Evolutionary conservation across 805 yeast species (phyloP).

Genomic region (Yamadazyma tumulicola): DNA sequence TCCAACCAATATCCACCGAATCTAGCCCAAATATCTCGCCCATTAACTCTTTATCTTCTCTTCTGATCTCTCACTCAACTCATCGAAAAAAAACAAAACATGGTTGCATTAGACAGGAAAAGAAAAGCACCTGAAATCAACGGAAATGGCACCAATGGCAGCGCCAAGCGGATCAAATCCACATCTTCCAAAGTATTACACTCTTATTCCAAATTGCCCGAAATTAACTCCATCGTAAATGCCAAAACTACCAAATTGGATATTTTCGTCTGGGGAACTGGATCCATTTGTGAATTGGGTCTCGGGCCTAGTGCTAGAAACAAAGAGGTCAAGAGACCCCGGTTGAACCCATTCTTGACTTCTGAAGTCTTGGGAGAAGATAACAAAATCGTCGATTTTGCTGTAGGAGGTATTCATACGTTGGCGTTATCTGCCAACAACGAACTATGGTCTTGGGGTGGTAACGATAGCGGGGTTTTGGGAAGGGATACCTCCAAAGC

Average conservation of each 20-base stretch:
- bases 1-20: too few relatives aligned
- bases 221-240: slow-evolving; percentile 39
- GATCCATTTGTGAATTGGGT: slow-evolving; percentile 96
- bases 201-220: slow-evolving; percentile 46
- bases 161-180: slow-evolving; percentile 23
- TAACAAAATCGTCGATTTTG: slow-evolving; percentile 75
- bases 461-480: slow-evolving; percentile 85
- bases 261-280: slow-evolving; percentile 92
- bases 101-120: slow-evolving; percentile 46
- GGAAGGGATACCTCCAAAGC: slow-evolving; percentile 77
- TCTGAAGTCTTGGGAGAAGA: slow-evolving; percentile 24
- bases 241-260: slow-evolving; percentile 53
- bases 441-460: slow-evolving; percentile 97
- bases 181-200: slow-evolving; percentile 44
- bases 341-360: slow-evolving; percentile 76
- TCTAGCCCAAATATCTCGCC: too few relatives aligned
- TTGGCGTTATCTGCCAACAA: slow-evolving; percentile 76
- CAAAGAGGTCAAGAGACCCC: slow-evolving; percentile 93
- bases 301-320: slow-evolving; percentile 92
- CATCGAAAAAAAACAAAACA: slow-evolving; percentile 14
- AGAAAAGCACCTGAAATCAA: too few relatives aligned
- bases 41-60: too few relatives aligned
- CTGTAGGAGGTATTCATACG: slow-evolving; percentile 96
- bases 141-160: slow-evolving; percentile 17
- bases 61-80: too few relatives aligned